These are phyloP conservation scores for Atalantia buxifolia DNA, from an alignment of 345 rosid genomes.

Conservation along the genomic window DNA sequence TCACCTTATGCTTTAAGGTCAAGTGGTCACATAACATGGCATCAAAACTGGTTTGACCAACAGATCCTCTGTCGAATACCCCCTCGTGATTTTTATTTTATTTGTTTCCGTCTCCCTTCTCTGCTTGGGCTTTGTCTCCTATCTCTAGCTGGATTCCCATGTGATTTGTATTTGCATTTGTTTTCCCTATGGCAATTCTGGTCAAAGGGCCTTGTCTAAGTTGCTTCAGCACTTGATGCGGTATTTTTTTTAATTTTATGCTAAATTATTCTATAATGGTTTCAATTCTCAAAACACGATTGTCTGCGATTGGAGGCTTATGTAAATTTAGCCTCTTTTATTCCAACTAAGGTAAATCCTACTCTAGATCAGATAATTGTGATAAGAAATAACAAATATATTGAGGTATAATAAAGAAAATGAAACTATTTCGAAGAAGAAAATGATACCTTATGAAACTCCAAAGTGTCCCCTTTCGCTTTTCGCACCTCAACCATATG, in stretches of 20 bases:
- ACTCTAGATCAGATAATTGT: neutral
- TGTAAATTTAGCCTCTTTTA: neutral
- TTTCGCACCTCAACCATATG: conserved; percentile 95
- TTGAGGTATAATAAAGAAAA: neutral
- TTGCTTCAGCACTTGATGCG: neutral
- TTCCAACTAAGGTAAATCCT: neutral
- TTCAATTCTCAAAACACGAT: neutral
- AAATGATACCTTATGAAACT: conserved; percentile 71
- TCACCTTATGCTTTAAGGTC: neutral
- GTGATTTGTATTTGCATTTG: neutral
- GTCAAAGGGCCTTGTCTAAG: neutral
- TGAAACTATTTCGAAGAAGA: neutral
- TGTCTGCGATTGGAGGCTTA: neutral
- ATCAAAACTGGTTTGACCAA: neutral
- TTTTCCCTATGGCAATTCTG: neutral
- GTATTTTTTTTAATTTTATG: neutral
- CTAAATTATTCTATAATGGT: neutral
- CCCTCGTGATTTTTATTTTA: neutral
- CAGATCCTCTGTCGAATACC: neutral
- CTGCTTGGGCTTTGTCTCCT: neutral
- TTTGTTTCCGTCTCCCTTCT: neutral
- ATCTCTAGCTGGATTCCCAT: neutral
- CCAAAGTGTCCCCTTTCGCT: conserved; percentile 95
- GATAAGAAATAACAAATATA: neutral
- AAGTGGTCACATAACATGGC: neutral